Evolutionary conservation across 257 asterid genomes (phyloP).

Genomic region (Salvia splendens): DNA sequence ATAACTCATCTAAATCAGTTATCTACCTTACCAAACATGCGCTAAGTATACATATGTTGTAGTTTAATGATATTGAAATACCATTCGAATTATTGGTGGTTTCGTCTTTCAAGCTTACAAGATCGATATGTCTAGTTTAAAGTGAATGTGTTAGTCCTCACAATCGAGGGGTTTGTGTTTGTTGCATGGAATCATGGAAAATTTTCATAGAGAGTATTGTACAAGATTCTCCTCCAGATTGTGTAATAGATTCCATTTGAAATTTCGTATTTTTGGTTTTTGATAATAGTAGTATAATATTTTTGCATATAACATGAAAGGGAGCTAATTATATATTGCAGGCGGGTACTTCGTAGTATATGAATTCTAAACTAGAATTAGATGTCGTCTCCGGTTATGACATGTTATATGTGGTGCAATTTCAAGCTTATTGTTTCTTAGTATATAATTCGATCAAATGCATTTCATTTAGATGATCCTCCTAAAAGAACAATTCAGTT

Average conservation of each 20-base stretch:
- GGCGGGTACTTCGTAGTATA: too few species aligned
- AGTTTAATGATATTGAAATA: not conserved
- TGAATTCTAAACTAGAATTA: too few species aligned
- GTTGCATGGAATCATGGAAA: not conserved
- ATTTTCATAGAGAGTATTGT: not conserved
- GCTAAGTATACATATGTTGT: too few species aligned
- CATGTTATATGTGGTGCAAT: not conserved
- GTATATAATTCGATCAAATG: not conserved
- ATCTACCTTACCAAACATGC: too few species aligned
- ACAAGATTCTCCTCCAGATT: not conserved
- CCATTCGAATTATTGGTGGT: not conserved
- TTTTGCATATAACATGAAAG: too few species aligned
- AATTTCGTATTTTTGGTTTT: not conserved
- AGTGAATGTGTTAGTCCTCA: not conserved
- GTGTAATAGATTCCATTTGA: not conserved
- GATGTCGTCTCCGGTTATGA: too few species aligned
- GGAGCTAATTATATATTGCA: too few species aligned
- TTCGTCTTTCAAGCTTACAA: not conserved
- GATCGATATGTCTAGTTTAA: not conserved
- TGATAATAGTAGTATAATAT: not conserved
- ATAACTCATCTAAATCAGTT: too few species aligned
- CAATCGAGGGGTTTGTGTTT: not conserved
- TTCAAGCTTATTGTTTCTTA: not conserved
- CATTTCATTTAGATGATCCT: too few species aligned
- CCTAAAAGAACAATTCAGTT: too few species aligned